phyloP scores from a whole-genome alignment of 345 rosid species.

The Cochlearia excelsa region DNA sequence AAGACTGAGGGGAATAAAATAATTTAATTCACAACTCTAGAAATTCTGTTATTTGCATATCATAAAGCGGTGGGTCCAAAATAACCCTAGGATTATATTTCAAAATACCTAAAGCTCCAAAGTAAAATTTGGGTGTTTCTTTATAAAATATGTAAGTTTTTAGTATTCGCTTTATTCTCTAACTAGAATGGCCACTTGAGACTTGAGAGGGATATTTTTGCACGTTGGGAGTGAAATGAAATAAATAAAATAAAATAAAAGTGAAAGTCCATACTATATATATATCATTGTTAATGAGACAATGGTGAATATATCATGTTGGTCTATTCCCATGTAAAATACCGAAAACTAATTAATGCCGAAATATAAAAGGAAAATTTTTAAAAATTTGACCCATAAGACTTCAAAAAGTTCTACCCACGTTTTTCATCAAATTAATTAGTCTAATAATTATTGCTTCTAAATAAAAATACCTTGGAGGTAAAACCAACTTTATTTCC shows the following conservation, averaged over 20 bases:
- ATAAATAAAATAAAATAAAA: not conserved
- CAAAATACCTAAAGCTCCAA: slow-evolving; percentile 24
- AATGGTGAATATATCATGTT: slow-evolving; percentile 30
- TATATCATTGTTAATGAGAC: slow-evolving; percentile 28
- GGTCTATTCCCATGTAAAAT: slow-evolving; percentile 31
- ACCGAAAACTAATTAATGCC: slow-evolving; percentile 27
- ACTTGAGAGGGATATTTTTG: slow-evolving; percentile 26
- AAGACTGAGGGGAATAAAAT: slow-evolving; percentile 25
- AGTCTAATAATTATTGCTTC: not conserved
- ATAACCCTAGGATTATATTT: slow-evolving; percentile 21
- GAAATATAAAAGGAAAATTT: not conserved
- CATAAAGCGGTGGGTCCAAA: slow-evolving; percentile 34
- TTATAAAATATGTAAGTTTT: slow-evolving; percentile 23
- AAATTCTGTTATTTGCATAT: slow-evolving; percentile 36
- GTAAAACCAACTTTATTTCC: slow-evolving; percentile 14
- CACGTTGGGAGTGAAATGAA: slow-evolving; percentile 29
- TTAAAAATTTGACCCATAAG: slow-evolving; percentile 21
- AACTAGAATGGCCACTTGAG: slow-evolving; percentile 27
- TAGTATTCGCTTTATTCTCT: slow-evolving; percentile 31
- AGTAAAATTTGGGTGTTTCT: slow-evolving; percentile 34
- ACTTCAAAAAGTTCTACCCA: slow-evolving; percentile 16
- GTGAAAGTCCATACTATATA: slow-evolving; percentile 10
- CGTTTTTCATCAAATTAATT: slow-evolving; percentile 28
- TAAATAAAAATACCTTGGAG: not conserved
- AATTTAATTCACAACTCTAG: slow-evolving; percentile 33